A percentile compares a stretch with the other conserved stretches of the same genome.
Conservation (phyloP, 1,139 yeast genomes). For the Pichia sp. region DNA sequence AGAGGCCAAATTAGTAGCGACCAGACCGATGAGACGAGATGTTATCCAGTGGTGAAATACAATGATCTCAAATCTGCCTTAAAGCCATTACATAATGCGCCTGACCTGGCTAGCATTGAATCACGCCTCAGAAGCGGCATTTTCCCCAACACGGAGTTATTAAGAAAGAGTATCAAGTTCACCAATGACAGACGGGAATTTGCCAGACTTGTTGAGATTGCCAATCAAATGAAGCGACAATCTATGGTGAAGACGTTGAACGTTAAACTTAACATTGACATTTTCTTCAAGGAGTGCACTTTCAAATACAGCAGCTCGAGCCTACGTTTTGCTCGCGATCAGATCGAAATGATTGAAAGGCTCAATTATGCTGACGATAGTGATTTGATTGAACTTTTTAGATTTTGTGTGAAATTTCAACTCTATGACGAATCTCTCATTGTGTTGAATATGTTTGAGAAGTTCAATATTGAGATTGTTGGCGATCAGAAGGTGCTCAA, state of each 20-base stretch:
- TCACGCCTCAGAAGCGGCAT: constrained; percentile 20
- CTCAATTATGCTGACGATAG: constrained; percentile 4
- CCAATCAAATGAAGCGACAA: constrained; percentile 12
- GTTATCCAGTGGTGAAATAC: constrained; percentile 10
- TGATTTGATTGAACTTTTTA: constrained; percentile 11
- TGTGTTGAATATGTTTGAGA: constrained; percentile 5
- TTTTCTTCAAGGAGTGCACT: constrained; percentile 18
- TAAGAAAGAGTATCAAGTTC: constrained; percentile 16
- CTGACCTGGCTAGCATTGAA: constrained; percentile 17
- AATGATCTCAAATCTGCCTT: constrained; percentile 8
- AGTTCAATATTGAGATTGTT: constrained; percentile 2
- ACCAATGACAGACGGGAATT: constrained; percentile 15
- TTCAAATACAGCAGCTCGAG: constrained; percentile 8
- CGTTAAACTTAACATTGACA: constrained; percentile 13
- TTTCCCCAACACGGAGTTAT: constrained; percentile 16
- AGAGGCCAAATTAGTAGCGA: constrained; percentile 4
- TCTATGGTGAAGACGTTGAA: constrained; percentile 8
- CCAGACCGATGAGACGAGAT: constrained; percentile 1
- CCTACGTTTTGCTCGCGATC: constrained; percentile 6
- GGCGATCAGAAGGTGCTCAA: constrained; percentile 15
- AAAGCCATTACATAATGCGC: constrained; percentile 10
- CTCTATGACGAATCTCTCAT: constrained; percentile 5
- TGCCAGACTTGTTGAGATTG: constrained; percentile 11
- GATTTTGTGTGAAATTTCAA: constrained; percentile 9
- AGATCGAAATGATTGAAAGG: constrained; percentile 6